Evolutionary conservation across 2,329 filamentous ascomycete species (phyloP), one percentile per base, ranked within the genome.

Genomic region (Chaetomium strumarium): DNA sequence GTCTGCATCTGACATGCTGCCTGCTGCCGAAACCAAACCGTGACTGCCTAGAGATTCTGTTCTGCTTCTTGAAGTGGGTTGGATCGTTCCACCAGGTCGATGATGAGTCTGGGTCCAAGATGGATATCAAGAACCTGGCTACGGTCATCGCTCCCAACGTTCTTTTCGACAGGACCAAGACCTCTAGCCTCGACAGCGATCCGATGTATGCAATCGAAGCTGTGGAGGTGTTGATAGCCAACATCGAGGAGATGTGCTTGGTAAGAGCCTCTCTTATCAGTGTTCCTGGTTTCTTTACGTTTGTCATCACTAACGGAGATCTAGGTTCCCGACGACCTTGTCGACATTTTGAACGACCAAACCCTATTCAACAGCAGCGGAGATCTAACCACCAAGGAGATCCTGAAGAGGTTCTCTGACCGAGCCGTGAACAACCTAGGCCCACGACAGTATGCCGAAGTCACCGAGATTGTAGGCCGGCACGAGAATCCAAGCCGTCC

Each of bases 71-170:
- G 43, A 96, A 96, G 65, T 99, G 93, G 92, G 90, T 91, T 5
- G 90, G 91, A 5, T 96, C 91, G 1, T 99, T 99, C 75, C 92
- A 95, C 57, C 91, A 96, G 65, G 85, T 99, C 13, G 93, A 99
- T 63, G 93, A 99, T 64, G 93, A 99, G 67, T 88, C 87, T 19
- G 93, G 93, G 24, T 96, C 92, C 62, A 96, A 97, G 77, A 99
- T 99, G 93, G 93, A 99, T 67, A 88, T 95, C 49, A 90, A 95
- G 74, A 99, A 99, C 65, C 79, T 99, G 58, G 90, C 93, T 3
- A 97, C 95, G 3, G 93, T 99, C 58, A 96, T 99, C 69, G 91
- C 92, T 5, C 93, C 93, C 0, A 99, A 99, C 64, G 90, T 99
- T 56, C 78, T 96, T 12, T 91, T 88, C 62, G 88, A 85, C 59